phyloP scores from a whole-genome alignment of 441 rosid species.

The Syzygium syzygioides region DNA sequence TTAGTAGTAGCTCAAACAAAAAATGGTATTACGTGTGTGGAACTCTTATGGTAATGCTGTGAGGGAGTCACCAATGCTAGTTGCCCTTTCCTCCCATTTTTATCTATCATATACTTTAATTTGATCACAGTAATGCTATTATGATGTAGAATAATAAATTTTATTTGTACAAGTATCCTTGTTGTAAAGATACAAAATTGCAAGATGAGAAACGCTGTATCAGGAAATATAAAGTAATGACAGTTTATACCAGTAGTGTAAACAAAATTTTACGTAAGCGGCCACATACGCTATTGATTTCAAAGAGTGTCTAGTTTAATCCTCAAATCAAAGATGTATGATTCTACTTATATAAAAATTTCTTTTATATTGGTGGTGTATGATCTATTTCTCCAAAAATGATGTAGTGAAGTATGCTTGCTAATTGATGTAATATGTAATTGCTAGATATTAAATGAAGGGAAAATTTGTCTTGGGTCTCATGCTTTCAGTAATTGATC shows the following conservation, averaged over 20 bases:
- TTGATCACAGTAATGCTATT: not conserved
- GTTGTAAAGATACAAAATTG: no score
- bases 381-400: no score
- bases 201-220: not conserved
- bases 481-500: not conserved
- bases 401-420: no score
- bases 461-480: not conserved
- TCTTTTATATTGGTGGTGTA: no score
- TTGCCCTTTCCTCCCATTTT: fast-evolving
- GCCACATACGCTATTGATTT: not conserved
- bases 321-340: not conserved
- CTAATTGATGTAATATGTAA: no score
- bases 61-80: fast-evolving
- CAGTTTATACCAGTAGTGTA: not conserved
- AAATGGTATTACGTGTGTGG: fast-evolving
- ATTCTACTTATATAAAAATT: not conserved
- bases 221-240: not conserved
- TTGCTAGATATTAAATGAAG: not conserved
- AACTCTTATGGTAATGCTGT: not conserved
- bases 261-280: not conserved
- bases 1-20: not conserved
- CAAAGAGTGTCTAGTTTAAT: not conserved
- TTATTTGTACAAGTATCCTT: not conserved
- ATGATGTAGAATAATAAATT: not conserved
- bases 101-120: not conserved